Evolutionary conservation across 2,329 filamentous ascomycete species (phyloP).

Genomic region (Rhinocladiella mackenziei): DNA sequence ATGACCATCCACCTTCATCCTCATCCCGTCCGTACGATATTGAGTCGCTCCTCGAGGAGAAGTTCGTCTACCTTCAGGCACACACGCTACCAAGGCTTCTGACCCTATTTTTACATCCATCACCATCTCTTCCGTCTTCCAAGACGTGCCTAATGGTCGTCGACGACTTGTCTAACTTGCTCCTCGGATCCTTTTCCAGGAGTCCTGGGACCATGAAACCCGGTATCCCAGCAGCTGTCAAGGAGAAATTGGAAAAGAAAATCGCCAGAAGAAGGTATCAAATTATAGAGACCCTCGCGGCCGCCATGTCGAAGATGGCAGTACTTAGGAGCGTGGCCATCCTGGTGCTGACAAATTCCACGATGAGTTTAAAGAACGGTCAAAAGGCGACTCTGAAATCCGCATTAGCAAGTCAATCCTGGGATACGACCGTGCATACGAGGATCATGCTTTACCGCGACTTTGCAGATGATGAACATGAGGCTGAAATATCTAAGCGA

Average conservation of each 20-base stretch:
- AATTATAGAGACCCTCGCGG: slow-evolving; percentile 63
- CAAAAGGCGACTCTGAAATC: slow-evolving; percentile 67
- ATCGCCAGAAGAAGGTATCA: slow-evolving; percentile 39
- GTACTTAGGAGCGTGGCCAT: slow-evolving; percentile 68
- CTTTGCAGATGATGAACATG: slow-evolving; percentile 53
- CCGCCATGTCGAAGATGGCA: slow-evolving; percentile 65
- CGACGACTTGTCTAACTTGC: slow-evolving; percentile 70
- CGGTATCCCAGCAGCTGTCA: slow-evolving; percentile 24
- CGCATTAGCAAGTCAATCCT: slow-evolving; percentile 68
- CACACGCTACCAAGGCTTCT: slow-evolving; percentile 49
- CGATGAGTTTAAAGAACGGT: slow-evolving; percentile 69
- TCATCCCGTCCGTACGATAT: slow-evolving; percentile 1
- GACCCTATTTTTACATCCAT: slow-evolving; percentile 4
- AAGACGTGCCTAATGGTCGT: slow-evolving; percentile 68
- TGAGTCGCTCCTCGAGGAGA: slow-evolving; percentile 35
- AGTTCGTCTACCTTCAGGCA: slow-evolving; percentile 62
- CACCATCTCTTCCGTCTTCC: slow-evolving; percentile 57
- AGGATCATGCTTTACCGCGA: slow-evolving; percentile 76
- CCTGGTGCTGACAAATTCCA: slow-evolving; percentile 72
- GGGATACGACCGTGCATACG: slow-evolving; percentile 73
- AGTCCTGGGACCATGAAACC: slow-evolving; percentile 36
- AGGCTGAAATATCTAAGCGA: slow-evolving; percentile 38
- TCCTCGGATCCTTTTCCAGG: slow-evolving; percentile 73
- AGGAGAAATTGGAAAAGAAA: slow-evolving; percentile 46
- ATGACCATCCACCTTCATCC: slow-evolving; percentile 7